A percentile compares a stretch with the other conserved stretches of the same genome.
Conservation (phyloP, 306 rosid species). For the Malus fusca region DNA sequence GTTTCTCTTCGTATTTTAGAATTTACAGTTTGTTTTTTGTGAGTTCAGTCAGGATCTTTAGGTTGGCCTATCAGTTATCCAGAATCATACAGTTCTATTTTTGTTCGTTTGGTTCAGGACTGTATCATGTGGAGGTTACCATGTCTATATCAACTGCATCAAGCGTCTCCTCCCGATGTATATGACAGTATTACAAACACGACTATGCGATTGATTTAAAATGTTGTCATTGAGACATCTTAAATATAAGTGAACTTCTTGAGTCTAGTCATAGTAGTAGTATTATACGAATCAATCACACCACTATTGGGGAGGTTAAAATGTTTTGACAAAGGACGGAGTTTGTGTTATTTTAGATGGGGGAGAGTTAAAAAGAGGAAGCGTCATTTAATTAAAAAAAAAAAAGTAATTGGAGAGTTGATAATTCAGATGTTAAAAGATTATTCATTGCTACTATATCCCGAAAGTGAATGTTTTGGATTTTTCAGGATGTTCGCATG, state of each 20-base stretch:
- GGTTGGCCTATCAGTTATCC: not conserved
- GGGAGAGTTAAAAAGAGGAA: too few species aligned
- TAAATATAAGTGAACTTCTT: not conserved
- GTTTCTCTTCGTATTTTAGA: not conserved
- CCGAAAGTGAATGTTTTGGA: too few species aligned
- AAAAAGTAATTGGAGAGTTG: too few species aligned
- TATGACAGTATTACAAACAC: not conserved
- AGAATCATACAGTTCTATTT: not conserved
- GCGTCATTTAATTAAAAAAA: too few species aligned
- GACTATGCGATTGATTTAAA: not conserved
- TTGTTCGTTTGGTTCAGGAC: not conserved
- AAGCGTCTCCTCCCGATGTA: not conserved
- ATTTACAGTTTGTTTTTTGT: not conserved
- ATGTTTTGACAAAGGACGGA: too few species aligned
- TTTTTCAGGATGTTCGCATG: too few species aligned
- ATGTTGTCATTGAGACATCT: not conserved
- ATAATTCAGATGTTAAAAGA: too few species aligned
- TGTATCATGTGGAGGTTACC: not conserved
- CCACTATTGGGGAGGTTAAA: too few species aligned
- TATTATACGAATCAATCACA: too few species aligned
- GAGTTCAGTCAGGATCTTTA: not conserved
- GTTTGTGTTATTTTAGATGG: too few species aligned
- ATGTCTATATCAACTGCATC: not conserved
- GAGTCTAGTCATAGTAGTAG: not conserved
- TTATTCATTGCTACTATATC: too few species aligned